Base-by-base conservation (phyloP, 2,329 filamentous ascomycete genomes). In the Neofusicoccum kwambonambiense region DNA sequence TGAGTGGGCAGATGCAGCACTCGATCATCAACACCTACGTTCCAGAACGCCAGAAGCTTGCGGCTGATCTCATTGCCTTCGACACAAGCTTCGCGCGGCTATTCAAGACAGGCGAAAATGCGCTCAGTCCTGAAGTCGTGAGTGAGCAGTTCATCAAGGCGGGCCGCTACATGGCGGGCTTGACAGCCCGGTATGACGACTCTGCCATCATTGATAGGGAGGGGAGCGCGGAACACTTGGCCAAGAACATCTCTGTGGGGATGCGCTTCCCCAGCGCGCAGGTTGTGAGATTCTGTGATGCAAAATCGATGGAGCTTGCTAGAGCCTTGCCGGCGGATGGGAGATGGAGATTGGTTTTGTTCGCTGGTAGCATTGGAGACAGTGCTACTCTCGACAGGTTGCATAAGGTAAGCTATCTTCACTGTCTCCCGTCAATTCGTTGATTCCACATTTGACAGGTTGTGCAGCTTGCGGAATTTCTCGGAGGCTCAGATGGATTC, bases 21-120 rank as follows among this genome's bases (percentile, higher is more conserved):
- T 75, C 75, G 1, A 74, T 90, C 4, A 79, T 90, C 0, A 76
- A 83, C 57, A 89, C 85, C 60, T 90, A 90, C 71, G 84, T 88
- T 67, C 74, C 81, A 22, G 88, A 90, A 74, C 82, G 88, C 78
- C 60, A 67, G 0, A 76, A 76, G 44, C 75, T 73, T 0, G 76
- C 76, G 0, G 71, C 69, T 0, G 84, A 88, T 62, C 76, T 90
- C 12, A 88, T 89, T 65, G 81, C 84, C 3, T 89, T 89, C 65
- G 87, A 89, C 68, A 80, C 82, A 1, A 78, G 80, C 58, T 84
- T 83, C 69, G 80, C 83, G 0, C 81, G 80, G 67, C 73, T 86
- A 34, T 88, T 88, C 69, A 49, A 60, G 56, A 60, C 56, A 6
- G 56, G 41, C 2, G 31, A 60, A 11, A 73, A 81, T 11, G 74